A percentile compares a stretch with the other conserved stretches of the same genome.
These are phyloP conservation scores for Nitzschia sp. DNA, from an alignment of 108 stramenopile species.

Conservation along the genomic window DNA sequence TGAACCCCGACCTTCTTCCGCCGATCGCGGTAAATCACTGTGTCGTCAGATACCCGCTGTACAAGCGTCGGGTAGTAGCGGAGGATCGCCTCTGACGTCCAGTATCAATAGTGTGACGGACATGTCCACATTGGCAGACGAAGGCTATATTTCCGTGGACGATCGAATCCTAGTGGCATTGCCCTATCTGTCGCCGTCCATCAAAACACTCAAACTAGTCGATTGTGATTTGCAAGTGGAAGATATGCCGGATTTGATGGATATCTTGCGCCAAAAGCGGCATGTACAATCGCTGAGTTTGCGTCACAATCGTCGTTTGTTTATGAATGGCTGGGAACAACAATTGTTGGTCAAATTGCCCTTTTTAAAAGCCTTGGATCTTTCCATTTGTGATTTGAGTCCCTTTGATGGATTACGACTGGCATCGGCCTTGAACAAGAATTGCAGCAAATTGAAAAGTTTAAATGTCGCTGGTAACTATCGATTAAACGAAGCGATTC, in stretches of 20 bases:
- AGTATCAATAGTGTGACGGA: not conserved
- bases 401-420: conserved; percentile 17
- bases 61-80: not conserved
- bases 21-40: not conserved
- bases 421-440: conserved; percentile 10
- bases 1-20: conserved; percentile 2
- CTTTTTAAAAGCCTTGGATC: conserved; percentile 20
- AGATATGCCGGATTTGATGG: conserved; percentile 19
- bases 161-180: conserved; percentile 20
- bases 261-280: conserved; percentile 14
- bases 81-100: not conserved
- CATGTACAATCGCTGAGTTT: conserved; percentile 20
- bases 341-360: conserved; percentile 9
- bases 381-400: conserved; percentile 39
- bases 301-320: conserved; percentile 27
- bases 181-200: conserved; percentile 16
- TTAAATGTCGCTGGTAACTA: conserved; percentile 41
- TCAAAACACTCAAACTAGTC: conserved; percentile 20
- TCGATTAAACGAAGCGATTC: conserved; percentile 12
- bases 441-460: not conserved
- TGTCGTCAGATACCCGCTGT: not conserved
- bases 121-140: not conserved
- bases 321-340: conserved; percentile 20
- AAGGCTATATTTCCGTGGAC: not conserved
- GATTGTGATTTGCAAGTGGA: conserved; percentile 27